Conservation (phyloP, 148 eudicot species). For the Chenopodium quinoa region DNA sequence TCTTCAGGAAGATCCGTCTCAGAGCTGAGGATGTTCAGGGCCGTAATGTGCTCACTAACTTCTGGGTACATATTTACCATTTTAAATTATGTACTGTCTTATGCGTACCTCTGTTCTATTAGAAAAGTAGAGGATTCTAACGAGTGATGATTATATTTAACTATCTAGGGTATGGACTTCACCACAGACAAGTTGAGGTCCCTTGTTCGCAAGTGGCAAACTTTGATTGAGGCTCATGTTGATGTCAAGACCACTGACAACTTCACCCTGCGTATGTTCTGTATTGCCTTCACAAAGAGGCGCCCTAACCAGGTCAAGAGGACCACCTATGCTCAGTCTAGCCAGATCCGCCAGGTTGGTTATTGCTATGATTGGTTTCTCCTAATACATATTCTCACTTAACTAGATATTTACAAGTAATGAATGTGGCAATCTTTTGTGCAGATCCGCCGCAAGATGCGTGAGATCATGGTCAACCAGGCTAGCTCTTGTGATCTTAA, state of each 20-base stretch:
- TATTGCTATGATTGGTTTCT: background rate
- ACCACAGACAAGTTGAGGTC: conserved; percentile 75
- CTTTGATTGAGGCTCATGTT: conserved; percentile 79
- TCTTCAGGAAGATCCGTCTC: conserved; percentile 71
- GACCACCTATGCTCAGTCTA: conserved; percentile 72
- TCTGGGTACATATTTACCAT: conserved; percentile 44
- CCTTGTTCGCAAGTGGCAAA: conserved; percentile 73
- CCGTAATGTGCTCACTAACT: conserved; percentile 72
- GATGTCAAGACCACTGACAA: conserved; percentile 81
- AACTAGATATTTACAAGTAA: background rate
- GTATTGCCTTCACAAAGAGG: conserved; percentile 81
- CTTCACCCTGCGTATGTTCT: conserved; percentile 68
- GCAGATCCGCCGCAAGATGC: conserved; percentile 87
- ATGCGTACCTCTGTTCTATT: background rate
- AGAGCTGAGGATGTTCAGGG: conserved; percentile 85
- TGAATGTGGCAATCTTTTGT: background rate
- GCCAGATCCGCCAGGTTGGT: conserved; percentile 65
- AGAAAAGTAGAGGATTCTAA: background rate
- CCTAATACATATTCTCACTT: too few relatives aligned
- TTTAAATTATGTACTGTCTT: too few relatives aligned
- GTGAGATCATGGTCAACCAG: conserved; percentile 83
- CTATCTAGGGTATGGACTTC: conserved; percentile 66
- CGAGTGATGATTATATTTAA: background rate
- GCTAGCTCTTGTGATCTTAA: conserved; percentile 77
- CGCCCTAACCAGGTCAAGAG: conserved; percentile 75